Evolutionary conservation across 805 yeast genomes (phyloP).

Genomic region (Ogataea angusta): DNA sequence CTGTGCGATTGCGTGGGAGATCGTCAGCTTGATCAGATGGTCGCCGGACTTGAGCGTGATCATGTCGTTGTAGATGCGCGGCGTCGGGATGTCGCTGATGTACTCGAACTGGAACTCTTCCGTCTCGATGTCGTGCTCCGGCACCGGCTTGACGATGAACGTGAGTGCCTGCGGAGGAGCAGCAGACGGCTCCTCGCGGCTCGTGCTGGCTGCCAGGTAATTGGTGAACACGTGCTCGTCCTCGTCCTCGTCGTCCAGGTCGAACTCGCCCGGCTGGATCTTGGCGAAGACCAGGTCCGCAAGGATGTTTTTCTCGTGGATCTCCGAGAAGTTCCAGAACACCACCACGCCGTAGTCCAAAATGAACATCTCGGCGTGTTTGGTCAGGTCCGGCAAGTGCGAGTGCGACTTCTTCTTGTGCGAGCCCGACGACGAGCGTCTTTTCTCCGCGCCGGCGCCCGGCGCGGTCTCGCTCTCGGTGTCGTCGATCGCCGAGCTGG

Average conservation of each 20-base stretch:
- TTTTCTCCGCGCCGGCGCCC: neutral
- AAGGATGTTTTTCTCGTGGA: conserved; percentile 86
- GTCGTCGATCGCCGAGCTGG: conserved; percentile 7
- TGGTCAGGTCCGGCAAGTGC: conserved; percentile 43
- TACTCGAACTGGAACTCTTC: conserved; percentile 83
- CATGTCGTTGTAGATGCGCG: conserved; percentile 88
- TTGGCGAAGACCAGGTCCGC: conserved; percentile 84
- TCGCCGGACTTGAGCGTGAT: conserved; percentile 88
- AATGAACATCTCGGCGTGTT: conserved; percentile 85
- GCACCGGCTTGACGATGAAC: conserved; percentile 67
- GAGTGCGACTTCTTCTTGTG: conserved; percentile 16
- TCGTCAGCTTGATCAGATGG: conserved; percentile 84
- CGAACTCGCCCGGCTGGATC: conserved; percentile 40
- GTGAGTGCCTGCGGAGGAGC: conserved; percentile 24
- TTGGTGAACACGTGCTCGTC: conserved; percentile 33
- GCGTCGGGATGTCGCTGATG: conserved; percentile 42
- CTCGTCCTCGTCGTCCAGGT: conserved; percentile 37
- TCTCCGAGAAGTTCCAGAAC: conserved; percentile 93
- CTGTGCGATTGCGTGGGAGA: conserved; percentile 97
- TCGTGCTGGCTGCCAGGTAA: neutral
- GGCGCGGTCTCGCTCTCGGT: conserved; percentile 2
- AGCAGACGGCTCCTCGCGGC: conserved; percentile 5
- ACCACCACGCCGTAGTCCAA: conserved; percentile 95
- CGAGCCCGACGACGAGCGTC: conserved; percentile 15
- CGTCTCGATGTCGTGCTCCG: conserved; percentile 87